These are phyloP conservation scores for Oryza brachyantha DNA, from an alignment of 176 grass and related monocot species.

Conservation along the genomic window DNA sequence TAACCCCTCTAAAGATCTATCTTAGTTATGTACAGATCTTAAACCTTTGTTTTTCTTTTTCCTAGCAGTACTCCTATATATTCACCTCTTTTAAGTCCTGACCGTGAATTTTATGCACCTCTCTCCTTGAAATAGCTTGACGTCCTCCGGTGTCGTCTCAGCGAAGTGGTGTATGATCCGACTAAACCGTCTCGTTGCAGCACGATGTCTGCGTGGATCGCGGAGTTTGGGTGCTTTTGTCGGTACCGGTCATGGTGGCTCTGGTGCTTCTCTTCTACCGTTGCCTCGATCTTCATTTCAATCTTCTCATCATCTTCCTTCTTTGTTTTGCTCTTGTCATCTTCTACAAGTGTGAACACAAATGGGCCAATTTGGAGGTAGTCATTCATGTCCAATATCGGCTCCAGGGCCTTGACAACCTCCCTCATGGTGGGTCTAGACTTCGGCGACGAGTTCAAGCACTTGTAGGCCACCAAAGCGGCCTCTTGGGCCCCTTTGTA, in stretches of 20 bases:
- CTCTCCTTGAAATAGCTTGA: slow-evolving; percentile 46
- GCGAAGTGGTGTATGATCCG: not conserved
- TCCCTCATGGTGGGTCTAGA: slow-evolving; percentile 72
- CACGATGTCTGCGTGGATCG: slow-evolving; percentile 31
- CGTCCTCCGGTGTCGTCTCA: slow-evolving; percentile 34
- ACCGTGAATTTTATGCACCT: slow-evolving; percentile 19
- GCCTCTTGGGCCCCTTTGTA: slow-evolving; percentile 39
- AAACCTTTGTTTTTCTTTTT: not conserved
- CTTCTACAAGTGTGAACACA: slow-evolving; percentile 60
- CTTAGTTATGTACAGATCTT: slow-evolving; percentile 29
- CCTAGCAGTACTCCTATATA: not conserved
- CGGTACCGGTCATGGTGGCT: slow-evolving; percentile 55
- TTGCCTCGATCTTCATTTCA: slow-evolving; percentile 12
- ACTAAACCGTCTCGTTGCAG: slow-evolving; percentile 17
- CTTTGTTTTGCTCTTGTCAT: not conserved
- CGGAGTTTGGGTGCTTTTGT: slow-evolving; percentile 52
- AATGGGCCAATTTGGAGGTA: slow-evolving; percentile 44
- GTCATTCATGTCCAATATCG: slow-evolving; percentile 53
- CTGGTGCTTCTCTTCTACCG: slow-evolving; percentile 27
- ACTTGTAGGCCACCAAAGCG: slow-evolving; percentile 59
- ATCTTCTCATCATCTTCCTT: not conserved
- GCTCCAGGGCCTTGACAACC: slow-evolving; percentile 55
- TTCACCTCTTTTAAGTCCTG: not conserved
- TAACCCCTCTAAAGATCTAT: slow-evolving; percentile 29
- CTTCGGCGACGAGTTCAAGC: slow-evolving; percentile 58